phyloP scores from a whole-genome alignment of 176 grass and related monocot genomes.

The Bromus sterilis region DNA sequence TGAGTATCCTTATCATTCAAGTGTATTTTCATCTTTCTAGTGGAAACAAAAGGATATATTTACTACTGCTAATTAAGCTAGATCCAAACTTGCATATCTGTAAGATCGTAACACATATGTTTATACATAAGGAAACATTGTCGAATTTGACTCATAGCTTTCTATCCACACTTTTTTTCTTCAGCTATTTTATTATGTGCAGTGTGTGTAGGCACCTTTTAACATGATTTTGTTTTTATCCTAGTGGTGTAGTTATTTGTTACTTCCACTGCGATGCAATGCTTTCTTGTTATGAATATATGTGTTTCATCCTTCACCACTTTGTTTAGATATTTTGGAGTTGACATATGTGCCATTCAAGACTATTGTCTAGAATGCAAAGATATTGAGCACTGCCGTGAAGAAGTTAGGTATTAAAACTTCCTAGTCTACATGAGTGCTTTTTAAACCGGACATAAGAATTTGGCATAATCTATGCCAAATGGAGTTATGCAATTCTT shows the following conservation, averaged over 20 bases:
- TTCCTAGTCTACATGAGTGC: background rate
- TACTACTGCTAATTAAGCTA: background rate
- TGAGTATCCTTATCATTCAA: constrained; percentile 54
- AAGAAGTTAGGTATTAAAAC: constrained; percentile 77
- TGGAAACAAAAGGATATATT: background rate
- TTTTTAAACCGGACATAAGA: background rate
- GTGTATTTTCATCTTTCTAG: background rate
- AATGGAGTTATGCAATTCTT: background rate
- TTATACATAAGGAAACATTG: background rate
- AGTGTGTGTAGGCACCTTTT: background rate
- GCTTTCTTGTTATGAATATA: background rate
- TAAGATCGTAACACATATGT: background rate
- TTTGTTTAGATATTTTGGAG: constrained; percentile 77
- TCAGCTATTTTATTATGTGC: background rate
- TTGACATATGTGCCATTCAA: constrained; percentile 76
- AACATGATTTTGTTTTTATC: background rate
- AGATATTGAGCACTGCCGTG: constrained; percentile 81
- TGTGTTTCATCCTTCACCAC: constrained; percentile 35
- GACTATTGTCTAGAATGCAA: constrained; percentile 61
- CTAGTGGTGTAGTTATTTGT: background rate
- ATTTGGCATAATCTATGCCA: background rate
- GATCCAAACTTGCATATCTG: background rate
- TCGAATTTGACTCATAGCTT: background rate
- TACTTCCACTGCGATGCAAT: background rate
- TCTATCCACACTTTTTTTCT: background rate